phyloP scores from a whole-genome alignment of 805 yeast genomes.

The Wickerhamiella bombiphila region DNA sequence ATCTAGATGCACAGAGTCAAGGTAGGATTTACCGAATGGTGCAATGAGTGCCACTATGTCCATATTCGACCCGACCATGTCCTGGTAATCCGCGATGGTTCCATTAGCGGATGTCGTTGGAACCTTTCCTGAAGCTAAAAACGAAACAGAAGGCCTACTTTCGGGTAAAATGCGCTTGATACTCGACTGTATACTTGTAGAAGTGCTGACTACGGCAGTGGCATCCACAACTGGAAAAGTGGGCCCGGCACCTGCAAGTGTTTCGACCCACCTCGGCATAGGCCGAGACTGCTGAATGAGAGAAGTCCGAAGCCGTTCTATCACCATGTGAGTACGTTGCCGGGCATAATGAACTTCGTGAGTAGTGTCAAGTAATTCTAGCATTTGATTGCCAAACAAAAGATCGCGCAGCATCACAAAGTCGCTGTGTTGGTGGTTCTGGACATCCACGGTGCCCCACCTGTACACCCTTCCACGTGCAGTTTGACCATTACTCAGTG shows the following conservation, averaged over 20 bases:
- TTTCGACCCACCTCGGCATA: neutral
- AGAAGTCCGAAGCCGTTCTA: constrained; percentile 11
- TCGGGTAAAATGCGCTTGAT: neutral
- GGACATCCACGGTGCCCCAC: constrained; percentile 84
- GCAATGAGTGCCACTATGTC: constrained; percentile 11
- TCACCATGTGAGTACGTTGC: constrained; percentile 34
- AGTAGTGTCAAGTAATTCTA: constrained; percentile 67
- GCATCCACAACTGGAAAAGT: too few relatives aligned
- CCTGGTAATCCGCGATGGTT: neutral
- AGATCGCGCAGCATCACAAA: constrained; percentile 68
- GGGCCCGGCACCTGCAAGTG: neutral
- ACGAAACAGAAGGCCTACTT: neutral
- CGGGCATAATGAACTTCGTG: constrained; percentile 70
- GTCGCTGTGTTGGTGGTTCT: constrained; percentile 74
- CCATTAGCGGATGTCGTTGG: neutral
- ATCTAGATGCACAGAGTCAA: constrained; percentile 7
- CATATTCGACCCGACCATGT: constrained; percentile 3
- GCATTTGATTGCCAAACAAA: constrained; percentile 66
- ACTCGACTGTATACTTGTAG: too few relatives aligned
- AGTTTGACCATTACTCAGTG: constrained; percentile 39
- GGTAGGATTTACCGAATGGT: constrained; percentile 5
- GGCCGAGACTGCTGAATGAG: neutral
- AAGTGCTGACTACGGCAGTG: neutral
- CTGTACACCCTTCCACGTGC: constrained; percentile 76
- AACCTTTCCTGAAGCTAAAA: neutral